These are phyloP conservation scores for Torulaspora microellipsoides DNA, from an alignment of 805 yeast species.

Conservation along the genomic window DNA sequence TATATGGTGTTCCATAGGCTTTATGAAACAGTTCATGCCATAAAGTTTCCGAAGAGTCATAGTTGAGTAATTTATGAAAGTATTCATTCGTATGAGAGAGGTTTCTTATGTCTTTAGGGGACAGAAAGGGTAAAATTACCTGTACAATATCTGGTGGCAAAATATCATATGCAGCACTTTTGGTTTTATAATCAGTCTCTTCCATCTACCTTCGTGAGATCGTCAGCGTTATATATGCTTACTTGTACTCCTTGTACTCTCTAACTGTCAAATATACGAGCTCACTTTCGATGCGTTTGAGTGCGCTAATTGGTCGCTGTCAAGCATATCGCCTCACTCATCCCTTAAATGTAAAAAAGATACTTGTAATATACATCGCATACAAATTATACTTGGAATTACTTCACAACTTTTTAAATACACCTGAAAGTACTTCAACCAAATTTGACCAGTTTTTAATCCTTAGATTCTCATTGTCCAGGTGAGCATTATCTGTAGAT, in stretches of 20 bases:
- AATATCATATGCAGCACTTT: conserved; percentile 4
- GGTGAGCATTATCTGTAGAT: conserved; percentile 89
- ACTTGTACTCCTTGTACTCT: too few relatives aligned
- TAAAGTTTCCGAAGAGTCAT: conserved; percentile 24
- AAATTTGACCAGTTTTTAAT: conserved; percentile 73
- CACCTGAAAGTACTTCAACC: conserved; percentile 55
- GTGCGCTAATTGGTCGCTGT: too few relatives aligned
- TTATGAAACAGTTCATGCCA: conserved; percentile 34
- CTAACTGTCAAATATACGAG: not conserved
- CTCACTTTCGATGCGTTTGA: too few relatives aligned
- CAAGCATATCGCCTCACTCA: too few relatives aligned
- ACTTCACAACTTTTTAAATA: conserved; percentile 41
- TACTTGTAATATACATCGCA: too few relatives aligned
- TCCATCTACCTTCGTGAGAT: too few relatives aligned
- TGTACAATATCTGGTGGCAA: conserved; percentile 33
- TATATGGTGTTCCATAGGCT: conserved; percentile 24
- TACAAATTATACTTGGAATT: too few relatives aligned
- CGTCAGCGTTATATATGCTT: too few relatives aligned
- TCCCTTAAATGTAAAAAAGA: too few relatives aligned
- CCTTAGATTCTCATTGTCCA: conserved; percentile 79
- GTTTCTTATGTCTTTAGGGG: conserved; percentile 27
- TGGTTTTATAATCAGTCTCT: too few relatives aligned
- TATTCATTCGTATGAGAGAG: conserved; percentile 33
- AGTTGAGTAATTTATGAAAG: conserved; percentile 27
- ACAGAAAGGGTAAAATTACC: conserved; percentile 27